These are phyloP conservation scores for Picea mariana DNA, from an alignment of 83 land plant genomes.

Conservation along the genomic window DNA sequence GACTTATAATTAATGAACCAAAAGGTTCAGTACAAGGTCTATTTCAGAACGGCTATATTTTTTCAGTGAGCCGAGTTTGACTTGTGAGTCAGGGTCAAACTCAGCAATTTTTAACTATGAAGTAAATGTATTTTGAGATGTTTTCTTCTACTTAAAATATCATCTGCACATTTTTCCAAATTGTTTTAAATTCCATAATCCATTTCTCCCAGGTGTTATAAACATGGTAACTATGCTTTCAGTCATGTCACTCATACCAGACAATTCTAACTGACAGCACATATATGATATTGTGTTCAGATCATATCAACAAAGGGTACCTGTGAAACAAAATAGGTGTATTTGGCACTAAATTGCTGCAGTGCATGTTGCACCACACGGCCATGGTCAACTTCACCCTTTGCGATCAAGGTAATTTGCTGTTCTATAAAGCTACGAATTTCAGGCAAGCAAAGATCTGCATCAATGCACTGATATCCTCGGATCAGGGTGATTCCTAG, in stretches of 20 bases:
- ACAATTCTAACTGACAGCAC: not conserved
- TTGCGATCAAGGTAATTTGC: conserved; percentile 92
- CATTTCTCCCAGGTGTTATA: not conserved
- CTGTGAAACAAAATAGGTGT: conserved; percentile 74
- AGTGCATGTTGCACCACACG: conserved; percentile 79
- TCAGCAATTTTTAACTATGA: too few species aligned
- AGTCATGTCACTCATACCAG: not conserved
- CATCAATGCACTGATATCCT: conserved; percentile 95
- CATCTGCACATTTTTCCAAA: not conserved
- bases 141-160: too few species aligned
- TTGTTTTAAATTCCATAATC: not conserved
- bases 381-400: conserved; percentile 84
- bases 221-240: not conserved
- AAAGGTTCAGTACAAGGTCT: not conserved
- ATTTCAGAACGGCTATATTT: not conserved
- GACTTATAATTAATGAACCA: too few species aligned
- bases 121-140: too few species aligned
- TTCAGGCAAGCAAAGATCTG: conserved; percentile 94
- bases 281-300: not conserved
- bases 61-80: not conserved
- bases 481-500: conserved; percentile 84
- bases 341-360: conserved; percentile 78
- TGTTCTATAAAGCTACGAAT: conserved; percentile 96
- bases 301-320: conserved; percentile 24
- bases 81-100: too few species aligned